phyloP scores from a whole-genome alignment of 148 eudicot species.

The Rhododendron molle region DNA sequence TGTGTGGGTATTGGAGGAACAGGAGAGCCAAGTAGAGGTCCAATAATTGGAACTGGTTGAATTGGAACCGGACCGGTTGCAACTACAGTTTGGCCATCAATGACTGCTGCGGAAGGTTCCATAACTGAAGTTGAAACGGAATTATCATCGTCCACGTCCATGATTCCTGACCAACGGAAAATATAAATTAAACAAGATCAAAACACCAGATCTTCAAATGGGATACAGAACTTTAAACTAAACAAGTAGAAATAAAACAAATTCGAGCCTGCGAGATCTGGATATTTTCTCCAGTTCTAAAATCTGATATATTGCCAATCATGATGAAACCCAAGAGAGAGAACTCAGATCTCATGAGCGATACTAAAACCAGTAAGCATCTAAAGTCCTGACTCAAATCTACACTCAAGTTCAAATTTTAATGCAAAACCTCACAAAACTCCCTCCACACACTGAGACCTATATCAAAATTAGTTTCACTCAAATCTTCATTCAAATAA shows the following conservation, averaged over 20 bases:
- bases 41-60: slow-evolving; percentile 15
- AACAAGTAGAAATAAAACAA: not conserved
- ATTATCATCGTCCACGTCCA: slow-evolving; percentile 68
- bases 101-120: slow-evolving; percentile 24
- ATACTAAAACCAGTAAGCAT: not conserved
- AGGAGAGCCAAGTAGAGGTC: slow-evolving; percentile 34
- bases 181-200: not conserved
- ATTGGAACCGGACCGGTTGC: slow-evolving; percentile 25
- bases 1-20: slow-evolving; percentile 47
- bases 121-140: slow-evolving; percentile 28
- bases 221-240: not conserved
- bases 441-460: not conserved
- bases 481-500: not conserved
- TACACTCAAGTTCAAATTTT: not conserved
- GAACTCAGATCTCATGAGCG: not conserved
- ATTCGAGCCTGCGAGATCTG: not conserved
- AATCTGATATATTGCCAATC: not conserved
- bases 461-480: not conserved
- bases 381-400: not conserved
- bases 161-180: slow-evolving; percentile 30
- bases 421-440: not conserved
- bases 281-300: not conserved
- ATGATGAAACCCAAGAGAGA: not conserved
- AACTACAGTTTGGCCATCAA: slow-evolving; percentile 34
- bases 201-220: not conserved